Conservation (phyloP, 352 stramenopile species). For the Globisporangium nunn region DNA sequence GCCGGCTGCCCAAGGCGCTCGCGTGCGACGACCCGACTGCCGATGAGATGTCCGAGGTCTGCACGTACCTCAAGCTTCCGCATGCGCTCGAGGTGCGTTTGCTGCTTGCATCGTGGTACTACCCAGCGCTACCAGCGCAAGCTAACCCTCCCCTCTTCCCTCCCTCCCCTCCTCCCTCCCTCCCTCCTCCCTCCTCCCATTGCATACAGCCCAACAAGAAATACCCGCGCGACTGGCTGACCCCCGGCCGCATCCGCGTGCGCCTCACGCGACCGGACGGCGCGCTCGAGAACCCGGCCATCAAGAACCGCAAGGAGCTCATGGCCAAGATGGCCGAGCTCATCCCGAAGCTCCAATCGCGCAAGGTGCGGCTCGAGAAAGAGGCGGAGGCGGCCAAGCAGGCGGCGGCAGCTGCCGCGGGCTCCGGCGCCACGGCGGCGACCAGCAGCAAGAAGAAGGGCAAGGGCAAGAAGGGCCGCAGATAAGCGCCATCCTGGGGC, state of each 20-base stretch:
- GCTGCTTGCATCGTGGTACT: background rate
- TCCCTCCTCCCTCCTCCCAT: no score
- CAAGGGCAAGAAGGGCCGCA: constrained; percentile 80
- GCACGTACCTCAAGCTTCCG: constrained; percentile 69
- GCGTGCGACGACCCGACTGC: constrained; percentile 66
- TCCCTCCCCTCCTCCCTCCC: no score
- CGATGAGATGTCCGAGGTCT: constrained; percentile 82
- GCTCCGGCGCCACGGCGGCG: constrained; percentile 17
- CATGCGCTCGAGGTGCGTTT: constrained; percentile 63
- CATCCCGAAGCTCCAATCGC: constrained; percentile 78
- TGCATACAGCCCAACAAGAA: constrained; percentile 55
- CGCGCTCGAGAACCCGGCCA: constrained; percentile 54
- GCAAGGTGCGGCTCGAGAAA: constrained; percentile 67
- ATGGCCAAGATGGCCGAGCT: constrained; percentile 87
- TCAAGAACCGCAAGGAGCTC: constrained; percentile 36
- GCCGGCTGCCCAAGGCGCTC: constrained; percentile 56
- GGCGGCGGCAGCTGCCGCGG: constrained; percentile 23
- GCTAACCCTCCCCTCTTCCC: no score
- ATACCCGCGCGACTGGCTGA: constrained; percentile 73
- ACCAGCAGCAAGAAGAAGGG: constrained; percentile 76
- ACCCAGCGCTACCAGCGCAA: no score
- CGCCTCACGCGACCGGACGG: constrained; percentile 59
- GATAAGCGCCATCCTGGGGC: constrained; percentile 23
- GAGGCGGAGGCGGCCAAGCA: constrained; percentile 57
- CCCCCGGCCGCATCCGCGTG: constrained; percentile 65